Evolutionary conservation across 2,329 filamentous ascomycete genomes (phyloP), one percentile per base, ranked within the genome.

Genomic region (Fusarium penzigii): DNA sequence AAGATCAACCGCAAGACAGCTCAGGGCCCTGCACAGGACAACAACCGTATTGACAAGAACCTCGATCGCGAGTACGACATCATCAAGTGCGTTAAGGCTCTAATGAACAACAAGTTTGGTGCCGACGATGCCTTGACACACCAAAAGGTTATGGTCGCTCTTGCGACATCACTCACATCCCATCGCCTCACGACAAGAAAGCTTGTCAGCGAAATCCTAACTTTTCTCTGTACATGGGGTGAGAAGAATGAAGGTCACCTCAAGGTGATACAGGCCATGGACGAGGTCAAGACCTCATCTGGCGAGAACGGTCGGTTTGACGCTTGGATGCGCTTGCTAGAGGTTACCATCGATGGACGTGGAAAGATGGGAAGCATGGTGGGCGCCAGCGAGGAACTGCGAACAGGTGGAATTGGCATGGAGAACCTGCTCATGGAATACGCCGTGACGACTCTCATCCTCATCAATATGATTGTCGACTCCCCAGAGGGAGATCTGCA

Each of bases 371-470:
- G 94, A 65, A 97, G 92, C 75, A 79, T 97, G 64, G 94, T 99
- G 29, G 94, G 94, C 59, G 94, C 94, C 32, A 97, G 92, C 67
- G 94, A 97, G 66, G 94, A 99, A 75, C 87, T 96, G 53, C 88
- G 94, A 63, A 96, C 90, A 65, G 94, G 94, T 59, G 94, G 94
- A 59, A 95, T 97, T 67, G 94, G 94, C 70, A 96, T 97, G 87
- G 94, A 99, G 81, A 97, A 97, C 72, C 79, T 97, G 66, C 82
- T 99, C 48, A 97, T 99, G 94, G 94, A 99, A 80, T 99, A 99
- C 68, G 93, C 92, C 39, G 90, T 97, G 44, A 90, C 93, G 34
- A 96, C 92, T 2, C 83, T 99, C 66, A 92, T 97, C 69, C 81
- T 99, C 67, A 85, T 97, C 78, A 99, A 97, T 75, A 96, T 95